Conservation (phyloP, 1,139 yeast genomes). For the Entelexis paramagnoliae region DNA sequence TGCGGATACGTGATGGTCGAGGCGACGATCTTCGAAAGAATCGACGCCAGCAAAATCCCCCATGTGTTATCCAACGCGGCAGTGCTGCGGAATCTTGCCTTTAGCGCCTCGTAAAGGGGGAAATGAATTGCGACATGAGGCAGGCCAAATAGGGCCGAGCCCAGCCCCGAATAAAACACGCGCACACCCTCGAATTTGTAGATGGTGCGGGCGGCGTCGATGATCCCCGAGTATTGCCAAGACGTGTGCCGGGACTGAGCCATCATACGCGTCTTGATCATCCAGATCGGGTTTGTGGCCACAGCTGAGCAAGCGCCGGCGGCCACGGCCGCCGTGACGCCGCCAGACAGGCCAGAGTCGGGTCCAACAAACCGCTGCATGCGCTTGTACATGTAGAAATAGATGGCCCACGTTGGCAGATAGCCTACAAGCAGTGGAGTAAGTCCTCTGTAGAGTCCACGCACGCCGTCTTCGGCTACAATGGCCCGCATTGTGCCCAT, state of each 20-base stretch:
- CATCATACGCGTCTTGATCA: constrained; percentile 88
- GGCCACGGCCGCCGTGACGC: constrained; percentile 50
- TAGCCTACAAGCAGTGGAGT: constrained; percentile 88
- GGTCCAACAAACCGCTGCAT: constrained; percentile 9
- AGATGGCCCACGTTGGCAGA: constrained; percentile 95
- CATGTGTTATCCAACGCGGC: background rate
- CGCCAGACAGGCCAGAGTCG: constrained; percentile 1
- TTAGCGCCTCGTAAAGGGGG: constrained; percentile 85
- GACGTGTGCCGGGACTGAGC: constrained; percentile 45
- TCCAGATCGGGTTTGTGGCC: constrained; percentile 96
- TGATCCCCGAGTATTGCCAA: constrained; percentile 57
- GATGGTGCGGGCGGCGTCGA: constrained; percentile 77
- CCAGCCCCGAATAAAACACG: constrained; percentile 83
- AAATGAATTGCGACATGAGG: constrained; percentile 94
- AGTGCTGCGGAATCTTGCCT: constrained; percentile 28
- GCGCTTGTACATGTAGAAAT: constrained; percentile 74
- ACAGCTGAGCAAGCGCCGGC: constrained; percentile 85
- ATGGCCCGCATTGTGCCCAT: constrained; percentile 53
- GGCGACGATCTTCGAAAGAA: constrained; percentile 80
- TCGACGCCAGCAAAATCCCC: constrained; percentile 60
- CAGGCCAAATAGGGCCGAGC: constrained; percentile 83
- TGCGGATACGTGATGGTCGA: constrained; percentile 89
- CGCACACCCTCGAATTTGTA: constrained; percentile 63
- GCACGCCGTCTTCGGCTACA: constrained; percentile 61
- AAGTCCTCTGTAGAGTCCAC: constrained; percentile 81